Percentiles rank a stretch among this genome's conserved stretches.
phyloP scores from a whole-genome alignment of 2,329 filamentous ascomycete species.

The Ophiognomonia clavigignenti-juglandacearum region DNA sequence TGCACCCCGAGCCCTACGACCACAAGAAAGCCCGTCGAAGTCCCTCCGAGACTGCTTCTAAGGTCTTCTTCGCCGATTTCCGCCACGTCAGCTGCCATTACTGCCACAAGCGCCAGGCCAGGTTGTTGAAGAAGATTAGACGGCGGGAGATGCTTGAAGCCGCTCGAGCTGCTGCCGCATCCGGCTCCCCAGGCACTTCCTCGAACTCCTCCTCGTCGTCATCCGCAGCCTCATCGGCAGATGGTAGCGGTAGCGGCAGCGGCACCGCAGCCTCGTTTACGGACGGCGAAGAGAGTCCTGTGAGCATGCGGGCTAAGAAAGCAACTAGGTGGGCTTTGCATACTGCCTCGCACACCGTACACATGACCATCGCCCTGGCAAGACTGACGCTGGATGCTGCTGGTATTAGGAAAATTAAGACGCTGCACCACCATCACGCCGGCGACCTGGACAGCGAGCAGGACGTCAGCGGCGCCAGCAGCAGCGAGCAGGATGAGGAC shows the following conservation, averaged over 20 bases:
- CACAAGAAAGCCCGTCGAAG: slow-evolving; percentile 8
- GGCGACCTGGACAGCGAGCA: not conserved
- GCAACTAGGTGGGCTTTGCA: slow-evolving; percentile 16
- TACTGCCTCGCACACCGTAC: slow-evolving; percentile 11
- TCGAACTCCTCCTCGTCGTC: not conserved
- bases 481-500: not conserved
- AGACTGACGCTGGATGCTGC: slow-evolving; percentile 17
- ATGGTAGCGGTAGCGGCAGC: not conserved
- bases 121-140: slow-evolving; percentile 59
- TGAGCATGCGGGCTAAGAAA: too few relatives aligned
- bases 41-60: slow-evolving; percentile 11
- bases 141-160: slow-evolving; percentile 46
- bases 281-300: slow-evolving; percentile 1
- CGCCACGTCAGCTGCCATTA: slow-evolving; percentile 9
- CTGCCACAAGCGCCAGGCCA: slow-evolving; percentile 62
- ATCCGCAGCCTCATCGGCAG: not conserved
- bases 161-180: not conserved
- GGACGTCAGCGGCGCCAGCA: not conserved
- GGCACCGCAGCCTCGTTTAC: not conserved
- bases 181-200: too few relatives aligned
- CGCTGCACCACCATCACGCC: slow-evolving; percentile 10
- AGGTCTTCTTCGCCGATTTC: slow-evolving; percentile 9
- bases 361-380: slow-evolving; percentile 14
- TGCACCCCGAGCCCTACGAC: slow-evolving; percentile 13
- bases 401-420: slow-evolving; percentile 17